Conservation (phyloP, 306 rosid genomes). For the Cicer pinnatifidum region DNA sequence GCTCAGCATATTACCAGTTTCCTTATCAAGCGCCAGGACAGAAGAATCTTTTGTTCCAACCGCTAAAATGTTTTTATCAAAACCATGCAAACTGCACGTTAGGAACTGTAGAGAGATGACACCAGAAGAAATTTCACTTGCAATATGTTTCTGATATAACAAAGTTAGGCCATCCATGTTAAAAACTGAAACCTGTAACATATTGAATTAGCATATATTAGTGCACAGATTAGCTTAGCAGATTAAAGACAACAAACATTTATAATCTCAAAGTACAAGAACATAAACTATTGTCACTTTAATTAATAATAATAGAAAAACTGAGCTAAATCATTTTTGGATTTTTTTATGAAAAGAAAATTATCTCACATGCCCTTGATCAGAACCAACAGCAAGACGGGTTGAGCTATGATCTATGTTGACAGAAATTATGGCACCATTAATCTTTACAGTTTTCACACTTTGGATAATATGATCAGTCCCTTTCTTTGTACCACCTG, state of each 20-base stretch:
- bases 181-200: slow-evolving; percentile 74
- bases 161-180: slow-evolving; percentile 68
- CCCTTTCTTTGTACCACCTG: slow-evolving; percentile 84
- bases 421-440: slow-evolving; percentile 64
- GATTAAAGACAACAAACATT: slow-evolving; percentile 38
- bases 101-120: slow-evolving; percentile 76
- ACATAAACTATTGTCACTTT: background rate
- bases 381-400: slow-evolving; percentile 88
- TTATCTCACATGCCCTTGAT: slow-evolving; percentile 79
- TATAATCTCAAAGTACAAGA: slow-evolving; percentile 32
- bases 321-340: background rate
- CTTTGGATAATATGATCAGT: slow-evolving; percentile 70
- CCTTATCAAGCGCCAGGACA: slow-evolving; percentile 73
- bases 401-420: slow-evolving; percentile 55
- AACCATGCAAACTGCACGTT: slow-evolving; percentile 74
- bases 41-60: slow-evolving; percentile 85
- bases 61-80: slow-evolving; percentile 70
- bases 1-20: slow-evolving; percentile 66
- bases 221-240: slow-evolving; percentile 3
- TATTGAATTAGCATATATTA: slow-evolving; percentile 36
- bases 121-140: slow-evolving; percentile 80
- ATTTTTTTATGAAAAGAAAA: slow-evolving; percentile 8
- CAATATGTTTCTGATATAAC: slow-evolving; percentile 70
- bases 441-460: slow-evolving; percentile 64
- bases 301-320: too few species aligned